A percentile compares a stretch with the other conserved stretches of the same genome.
Conservation (phyloP, 805 yeast species). For the Saccharomycopsis sp. region DNA sequence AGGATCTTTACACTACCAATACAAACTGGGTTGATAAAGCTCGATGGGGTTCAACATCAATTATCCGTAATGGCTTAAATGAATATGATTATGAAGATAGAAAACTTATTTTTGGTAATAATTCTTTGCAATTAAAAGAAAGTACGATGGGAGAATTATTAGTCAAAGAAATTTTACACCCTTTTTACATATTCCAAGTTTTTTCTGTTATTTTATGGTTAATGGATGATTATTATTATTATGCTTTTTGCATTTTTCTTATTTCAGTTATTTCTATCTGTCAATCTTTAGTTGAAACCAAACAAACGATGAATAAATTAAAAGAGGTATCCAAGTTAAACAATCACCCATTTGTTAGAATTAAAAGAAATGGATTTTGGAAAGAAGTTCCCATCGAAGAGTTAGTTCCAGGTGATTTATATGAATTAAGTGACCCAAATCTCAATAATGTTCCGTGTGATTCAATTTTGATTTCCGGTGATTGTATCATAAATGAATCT, state of each 20-base stretch:
- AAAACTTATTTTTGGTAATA: conserved; percentile 62
- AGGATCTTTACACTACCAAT: conserved; percentile 76
- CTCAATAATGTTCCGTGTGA: conserved; percentile 76
- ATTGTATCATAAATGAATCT: conserved; percentile 92
- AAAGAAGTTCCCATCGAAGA: conserved; percentile 64
- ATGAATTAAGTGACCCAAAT: conserved; percentile 83
- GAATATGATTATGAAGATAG: conserved; percentile 63
- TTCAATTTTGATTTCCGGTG: conserved; percentile 78
- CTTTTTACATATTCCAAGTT: conserved; percentile 90
- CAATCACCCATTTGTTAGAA: conserved; percentile 49
- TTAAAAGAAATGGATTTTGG: conserved; percentile 91
- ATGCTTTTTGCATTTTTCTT: conserved; percentile 83
- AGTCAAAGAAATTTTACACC: conserved; percentile 84
- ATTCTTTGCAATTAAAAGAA: conserved; percentile 65
- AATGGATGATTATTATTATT: conserved; percentile 84
- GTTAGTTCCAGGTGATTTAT: conserved; percentile 92
- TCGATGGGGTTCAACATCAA: conserved; percentile 55
- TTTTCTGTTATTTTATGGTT: conserved; percentile 90
- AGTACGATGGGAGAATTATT: conserved; percentile 57
- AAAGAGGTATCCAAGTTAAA: conserved; percentile 49
- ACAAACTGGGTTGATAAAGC: conserved; percentile 72
- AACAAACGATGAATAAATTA: conserved; percentile 58
- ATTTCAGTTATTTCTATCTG: conserved; percentile 74
- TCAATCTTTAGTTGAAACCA: conserved; percentile 82
- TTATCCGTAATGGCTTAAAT: conserved; percentile 54